These are phyloP conservation scores for Dispira simplex DNA, from an alignment of 192 early-diverging fungal genomes.

Conservation along the genomic window DNA sequence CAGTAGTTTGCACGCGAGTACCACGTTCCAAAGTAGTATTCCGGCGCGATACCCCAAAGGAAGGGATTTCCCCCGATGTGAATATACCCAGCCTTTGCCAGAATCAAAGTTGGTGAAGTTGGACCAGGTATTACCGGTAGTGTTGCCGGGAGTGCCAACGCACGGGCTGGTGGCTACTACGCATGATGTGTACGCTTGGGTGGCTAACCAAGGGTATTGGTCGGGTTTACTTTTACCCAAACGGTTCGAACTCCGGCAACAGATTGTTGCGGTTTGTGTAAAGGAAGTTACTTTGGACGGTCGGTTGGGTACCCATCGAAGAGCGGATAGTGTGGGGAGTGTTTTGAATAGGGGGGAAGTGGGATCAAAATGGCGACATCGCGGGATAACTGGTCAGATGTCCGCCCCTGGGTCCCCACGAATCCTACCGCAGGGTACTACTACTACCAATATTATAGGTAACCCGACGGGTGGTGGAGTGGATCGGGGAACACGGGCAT, in stretches of 20 bases:
- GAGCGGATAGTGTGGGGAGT: too few relatives aligned
- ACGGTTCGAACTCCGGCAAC: background rate
- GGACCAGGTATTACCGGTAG: background rate
- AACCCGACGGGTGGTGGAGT: background rate
- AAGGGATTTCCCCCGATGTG: background rate
- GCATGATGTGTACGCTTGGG: background rate
- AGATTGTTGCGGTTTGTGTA: background rate
- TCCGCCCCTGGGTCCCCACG: background rate
- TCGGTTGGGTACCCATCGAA: too few relatives aligned
- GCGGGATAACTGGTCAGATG: background rate
- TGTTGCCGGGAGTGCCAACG: background rate
- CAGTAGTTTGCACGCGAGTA: background rate
- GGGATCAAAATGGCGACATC: too few relatives aligned
- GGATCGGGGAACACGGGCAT: background rate
- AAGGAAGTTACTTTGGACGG: background rate
- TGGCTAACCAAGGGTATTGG: slow-evolving; percentile 2
- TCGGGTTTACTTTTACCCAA: background rate
- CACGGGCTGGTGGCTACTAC: background rate
- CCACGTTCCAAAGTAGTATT: background rate
- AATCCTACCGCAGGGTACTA: too few relatives aligned
- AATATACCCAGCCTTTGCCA: background rate
- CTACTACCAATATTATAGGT: background rate
- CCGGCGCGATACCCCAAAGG: background rate
- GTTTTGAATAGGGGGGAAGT: too few relatives aligned
- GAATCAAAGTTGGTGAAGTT: background rate